Base-by-base conservation (phyloP, 345 rosid species). In the Adansonia digitata region DNA sequence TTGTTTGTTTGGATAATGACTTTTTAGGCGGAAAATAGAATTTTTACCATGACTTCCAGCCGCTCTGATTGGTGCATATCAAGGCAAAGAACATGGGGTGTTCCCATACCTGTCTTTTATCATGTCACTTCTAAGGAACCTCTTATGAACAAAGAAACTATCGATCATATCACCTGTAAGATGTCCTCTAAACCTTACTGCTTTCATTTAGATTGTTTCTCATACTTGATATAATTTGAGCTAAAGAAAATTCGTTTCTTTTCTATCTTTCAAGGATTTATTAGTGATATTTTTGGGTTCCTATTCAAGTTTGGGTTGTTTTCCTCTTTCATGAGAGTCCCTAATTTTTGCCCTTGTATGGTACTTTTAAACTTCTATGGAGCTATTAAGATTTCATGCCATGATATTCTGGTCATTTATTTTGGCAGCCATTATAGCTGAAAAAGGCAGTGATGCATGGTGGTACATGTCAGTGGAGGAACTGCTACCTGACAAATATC, bases 11-110 rank as follows among this genome's bases (percentile, higher is more conserved):
- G 61, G 18, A 27, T 22, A 42, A 27, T 59, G 52, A 70, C 71
- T 80, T 69, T 79, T 70, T 84, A 94, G 97, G 95, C 90, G 76
- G 88, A 85, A 75, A 94, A 92, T 86, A 88, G 98, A 85, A 94
- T 92, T 77, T 84, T 91, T 68, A 82, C 97, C 49, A 94, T 94
- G 98, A 90, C 89, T 71, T 92, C 98, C 61, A 84, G 92, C 77
- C 95, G 97, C 80, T 87, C 98, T 26, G 97, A 92, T 82, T 92
- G 97, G 98, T 94, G 97, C 80, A 94, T 92, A 79, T 94, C 98
- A 51, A 87, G 98, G 81, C 98, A 94, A 83, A 87, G 98, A 82
- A 84, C 92, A 53, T 92, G 98, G 98, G 97, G 98, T 72, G 95
- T 94, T 72, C 98, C 97, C 56, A 90, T 94, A 83, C 97, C 97